A percentile compares a stretch with the other conserved stretches of the same genome.
Evolutionary conservation across 1,139 yeast genomes (phyloP).

Genomic region (Candida tetrigidarum): DNA sequence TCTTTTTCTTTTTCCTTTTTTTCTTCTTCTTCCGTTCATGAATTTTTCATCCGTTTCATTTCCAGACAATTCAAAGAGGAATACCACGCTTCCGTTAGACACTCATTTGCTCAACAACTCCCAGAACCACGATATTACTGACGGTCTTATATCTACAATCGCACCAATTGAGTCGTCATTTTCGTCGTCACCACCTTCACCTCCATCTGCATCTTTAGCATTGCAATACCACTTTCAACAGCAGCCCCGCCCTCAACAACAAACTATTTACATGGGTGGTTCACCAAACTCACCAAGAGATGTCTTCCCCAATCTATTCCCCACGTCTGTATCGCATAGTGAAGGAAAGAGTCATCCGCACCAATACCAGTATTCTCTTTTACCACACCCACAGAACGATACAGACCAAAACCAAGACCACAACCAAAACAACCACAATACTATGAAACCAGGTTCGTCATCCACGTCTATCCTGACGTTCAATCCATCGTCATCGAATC

Average conservation of each 20-base stretch:
- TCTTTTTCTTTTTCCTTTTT: neutral
- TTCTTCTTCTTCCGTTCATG: too few relatives aligned
- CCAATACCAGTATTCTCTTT: neutral
- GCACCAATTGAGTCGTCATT: neutral
- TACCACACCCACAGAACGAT: neutral
- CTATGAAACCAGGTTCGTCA: neutral
- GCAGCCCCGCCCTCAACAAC: neutral
- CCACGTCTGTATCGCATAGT: neutral
- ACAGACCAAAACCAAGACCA: neutral
- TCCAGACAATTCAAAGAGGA: neutral
- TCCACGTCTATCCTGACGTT: neutral
- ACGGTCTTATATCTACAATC: neutral
- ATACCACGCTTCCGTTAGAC: neutral
- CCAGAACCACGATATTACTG: neutral
- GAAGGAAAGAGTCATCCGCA: neutral
- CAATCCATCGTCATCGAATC: neutral
- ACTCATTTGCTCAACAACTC: neutral
- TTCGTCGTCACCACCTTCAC: neutral
- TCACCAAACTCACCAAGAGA: conserved; percentile 2
- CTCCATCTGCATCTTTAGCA: neutral
- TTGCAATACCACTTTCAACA: neutral
- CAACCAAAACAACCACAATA: neutral
- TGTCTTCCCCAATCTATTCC: neutral
- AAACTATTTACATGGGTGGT: neutral
- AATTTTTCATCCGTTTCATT: neutral